Evolutionary conservation across 164 flowering plant genomes (phyloP), one percentile per base, ranked within the genome.

Genomic region (Umbilicus rupestris): DNA sequence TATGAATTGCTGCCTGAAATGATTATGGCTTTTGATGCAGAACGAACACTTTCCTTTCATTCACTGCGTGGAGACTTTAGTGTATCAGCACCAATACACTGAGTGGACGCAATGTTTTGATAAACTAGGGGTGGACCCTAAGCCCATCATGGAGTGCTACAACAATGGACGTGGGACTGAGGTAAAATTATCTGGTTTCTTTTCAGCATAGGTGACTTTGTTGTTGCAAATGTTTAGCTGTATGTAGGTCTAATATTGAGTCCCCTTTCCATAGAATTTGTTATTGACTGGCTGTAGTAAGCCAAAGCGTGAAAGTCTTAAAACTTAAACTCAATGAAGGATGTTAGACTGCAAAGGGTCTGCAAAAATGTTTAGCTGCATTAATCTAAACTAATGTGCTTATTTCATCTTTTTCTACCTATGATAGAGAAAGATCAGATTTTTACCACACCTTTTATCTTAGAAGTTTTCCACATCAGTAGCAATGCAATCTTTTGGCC

Each of bases 51-150:
- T 87, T 70, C 69, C 87, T 55, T 85, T 94, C 64, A 81, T 94
- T 65, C 60, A 86, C 44, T 94, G 97, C 62, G 71, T 94, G 41
- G 97, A 90, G 84, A 67, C 28, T 60, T 72, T 87, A 67, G 89
- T 82, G 52, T 65, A 73, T 45, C 70, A 83, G 66, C 69, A 66
- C 70, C 77, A 87, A 69, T 82, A 74, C 69, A 20, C 71, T 2
- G 62, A 87, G 68, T 94, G 99, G 99, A 76, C 75, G 63, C 74
- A 86, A 6, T 94, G 99, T 71, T 91, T 82, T 69, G 75, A 73
- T 49, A 76, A 84, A 66, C 39, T 81, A 69, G 78, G 78, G 19
- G 73, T 87, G 76, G 88, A 88, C 63, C 63, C 90, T 24, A 73
- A 74, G 39, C 85, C 86, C 16, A 69, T 94, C 47, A 26, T 41